A percentile compares a stretch with the other conserved stretches of the same genome.
Evolutionary conservation across 306 rosid genomes (phyloP).

Genomic region (Medicago lupulina): DNA sequence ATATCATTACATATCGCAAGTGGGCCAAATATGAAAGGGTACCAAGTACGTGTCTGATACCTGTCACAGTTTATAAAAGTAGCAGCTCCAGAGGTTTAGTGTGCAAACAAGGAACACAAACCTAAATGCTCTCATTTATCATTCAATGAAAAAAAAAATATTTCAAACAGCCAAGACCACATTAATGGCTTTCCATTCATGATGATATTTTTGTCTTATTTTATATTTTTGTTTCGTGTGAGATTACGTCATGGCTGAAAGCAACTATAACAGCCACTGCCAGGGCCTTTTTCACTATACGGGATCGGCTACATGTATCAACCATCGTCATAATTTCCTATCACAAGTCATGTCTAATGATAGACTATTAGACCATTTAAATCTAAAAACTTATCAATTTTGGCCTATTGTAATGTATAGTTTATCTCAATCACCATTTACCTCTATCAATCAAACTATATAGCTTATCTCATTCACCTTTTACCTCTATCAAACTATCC

Average conservation of each 20-base stretch:
- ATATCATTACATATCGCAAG: too few relatives aligned
- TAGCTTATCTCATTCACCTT: neutral
- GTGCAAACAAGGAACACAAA: too few relatives aligned
- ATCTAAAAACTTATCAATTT: neutral
- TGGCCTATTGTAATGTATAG: neutral
- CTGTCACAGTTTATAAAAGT: neutral
- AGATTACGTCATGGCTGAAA: neutral
- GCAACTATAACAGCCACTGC: neutral
- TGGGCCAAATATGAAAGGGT: too few relatives aligned
- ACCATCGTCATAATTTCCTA: neutral
- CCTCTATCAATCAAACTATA: neutral
- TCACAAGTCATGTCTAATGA: neutral
- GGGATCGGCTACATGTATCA: neutral
- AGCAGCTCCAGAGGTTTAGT: neutral
- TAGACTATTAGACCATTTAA: neutral
- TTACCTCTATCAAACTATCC: neutral
- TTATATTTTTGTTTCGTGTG: neutral
- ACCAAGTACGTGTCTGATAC: too few relatives aligned
- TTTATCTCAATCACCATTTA: neutral
- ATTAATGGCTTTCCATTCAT: too few relatives aligned
- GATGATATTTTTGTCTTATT: neutral
- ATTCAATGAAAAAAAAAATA: constrained; percentile 12
- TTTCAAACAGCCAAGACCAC: neutral
- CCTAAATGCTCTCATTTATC: too few relatives aligned
- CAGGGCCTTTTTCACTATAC: neutral